Conservation (phyloP, 768 basidiomycete genomes). For the Lentinula edodes region DNA sequence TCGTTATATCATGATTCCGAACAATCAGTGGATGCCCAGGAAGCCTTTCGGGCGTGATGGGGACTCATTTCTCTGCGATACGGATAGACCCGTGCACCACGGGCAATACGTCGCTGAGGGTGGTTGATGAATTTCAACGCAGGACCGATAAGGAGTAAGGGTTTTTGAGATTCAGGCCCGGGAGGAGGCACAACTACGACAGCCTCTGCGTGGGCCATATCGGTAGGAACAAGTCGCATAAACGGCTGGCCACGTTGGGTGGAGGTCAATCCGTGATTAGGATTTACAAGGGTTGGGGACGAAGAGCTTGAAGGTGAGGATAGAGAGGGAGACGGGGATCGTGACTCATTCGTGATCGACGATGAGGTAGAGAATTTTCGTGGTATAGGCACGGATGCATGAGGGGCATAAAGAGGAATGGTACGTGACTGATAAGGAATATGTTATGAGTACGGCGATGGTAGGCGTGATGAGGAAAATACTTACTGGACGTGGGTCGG, state of each 20-base stretch:
- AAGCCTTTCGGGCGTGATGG: neutral
- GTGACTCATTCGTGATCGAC: conserved; percentile 27
- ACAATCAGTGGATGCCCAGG: neutral
- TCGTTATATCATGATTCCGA: neutral
- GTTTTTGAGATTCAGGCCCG: conserved; percentile 17
- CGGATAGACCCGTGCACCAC: conserved; percentile 49
- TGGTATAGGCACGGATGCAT: neutral
- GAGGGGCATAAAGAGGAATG: neutral
- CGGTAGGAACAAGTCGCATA: conserved; percentile 41
- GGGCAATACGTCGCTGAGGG: conserved; percentile 31
- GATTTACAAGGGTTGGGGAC: conserved; percentile 8
- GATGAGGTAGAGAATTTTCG: conserved; percentile 34
- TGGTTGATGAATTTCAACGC: conserved; percentile 42
- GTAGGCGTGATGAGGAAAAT: no score
- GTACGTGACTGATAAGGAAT: neutral
- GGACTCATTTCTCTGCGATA: conserved; percentile 31
- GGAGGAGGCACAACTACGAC: conserved; percentile 38
- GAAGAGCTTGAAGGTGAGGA: conserved; percentile 13
- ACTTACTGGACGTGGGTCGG: conserved; percentile 2
- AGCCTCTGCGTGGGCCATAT: conserved; percentile 49
- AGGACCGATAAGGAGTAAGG: conserved; percentile 46
- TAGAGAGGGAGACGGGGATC: conserved; percentile 29
- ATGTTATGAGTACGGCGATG: neutral
- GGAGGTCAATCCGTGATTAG: conserved; percentile 7
- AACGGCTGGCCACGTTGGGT: conserved; percentile 12